phyloP scores from a whole-genome alignment of 2,329 filamentous ascomycete species.

The Phaeosphaeria sp. region DNA sequence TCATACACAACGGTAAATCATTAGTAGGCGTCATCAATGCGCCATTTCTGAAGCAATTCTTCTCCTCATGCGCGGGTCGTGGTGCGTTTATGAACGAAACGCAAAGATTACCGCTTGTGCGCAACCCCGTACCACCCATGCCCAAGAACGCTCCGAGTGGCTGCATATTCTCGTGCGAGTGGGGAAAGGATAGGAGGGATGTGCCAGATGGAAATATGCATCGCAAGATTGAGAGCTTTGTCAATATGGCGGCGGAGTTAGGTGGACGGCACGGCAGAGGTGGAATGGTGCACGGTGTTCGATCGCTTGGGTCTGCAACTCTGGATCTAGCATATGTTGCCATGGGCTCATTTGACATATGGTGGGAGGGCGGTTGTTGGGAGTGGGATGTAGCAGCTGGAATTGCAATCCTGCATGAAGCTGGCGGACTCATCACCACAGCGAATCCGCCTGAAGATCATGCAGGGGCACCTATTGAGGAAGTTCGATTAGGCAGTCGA shows the following conservation, averaged over 20 bases:
- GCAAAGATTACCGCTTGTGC: conserved; percentile 68
- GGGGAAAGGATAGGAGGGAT: conserved; percentile 79
- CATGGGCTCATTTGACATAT: conserved; percentile 78
- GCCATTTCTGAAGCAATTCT: conserved; percentile 72
- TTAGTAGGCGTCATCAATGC: conserved; percentile 76
- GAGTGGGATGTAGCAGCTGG: conserved; percentile 84
- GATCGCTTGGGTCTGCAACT: conserved; percentile 75
- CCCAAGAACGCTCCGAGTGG: conserved; percentile 69
- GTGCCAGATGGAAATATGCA: conserved; percentile 70
- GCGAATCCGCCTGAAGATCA: conserved; percentile 72
- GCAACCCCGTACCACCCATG: conserved; percentile 68
- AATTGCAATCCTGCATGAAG: conserved; percentile 74
- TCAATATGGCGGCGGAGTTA: conserved; percentile 75
- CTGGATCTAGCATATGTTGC: conserved; percentile 77
- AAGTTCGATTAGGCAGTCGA: conserved; percentile 69
- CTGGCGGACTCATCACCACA: conserved; percentile 75
- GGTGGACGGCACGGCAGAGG: conserved; percentile 69
- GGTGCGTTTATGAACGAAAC: conserved; percentile 75
- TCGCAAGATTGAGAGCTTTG: conserved; percentile 75
- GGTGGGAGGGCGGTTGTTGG: conserved; percentile 85
- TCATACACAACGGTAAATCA: conserved; percentile 66
- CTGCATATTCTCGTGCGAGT: conserved; percentile 78
- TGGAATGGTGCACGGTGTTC: conserved; percentile 79
- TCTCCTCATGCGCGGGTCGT: conserved; percentile 69
- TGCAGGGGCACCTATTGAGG: conserved; percentile 63